phyloP scores from a whole-genome alignment of 148 eudicot species.

The Chenopodium quinoa region DNA sequence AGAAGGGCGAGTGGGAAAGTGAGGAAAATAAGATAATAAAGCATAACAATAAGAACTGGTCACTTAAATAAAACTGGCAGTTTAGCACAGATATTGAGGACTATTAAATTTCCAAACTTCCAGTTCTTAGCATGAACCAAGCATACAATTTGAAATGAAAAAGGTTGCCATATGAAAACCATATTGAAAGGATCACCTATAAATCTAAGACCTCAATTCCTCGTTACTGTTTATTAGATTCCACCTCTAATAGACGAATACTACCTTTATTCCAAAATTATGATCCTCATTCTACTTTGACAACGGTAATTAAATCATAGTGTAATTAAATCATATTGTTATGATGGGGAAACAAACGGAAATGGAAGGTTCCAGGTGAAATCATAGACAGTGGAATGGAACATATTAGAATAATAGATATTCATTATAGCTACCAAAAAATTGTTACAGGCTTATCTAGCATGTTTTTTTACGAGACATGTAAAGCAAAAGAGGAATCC shows the following conservation, averaged over 20 bases:
- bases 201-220: no score
- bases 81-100: not conserved
- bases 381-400: not conserved
- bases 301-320: not conserved
- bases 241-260: not conserved
- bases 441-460: not conserved
- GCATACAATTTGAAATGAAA: not conserved
- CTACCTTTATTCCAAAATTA: not conserved
- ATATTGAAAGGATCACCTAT: no score
- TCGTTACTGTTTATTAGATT: no score
- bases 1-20: not conserved
- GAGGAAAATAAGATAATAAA: not conserved
- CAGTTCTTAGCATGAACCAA: not conserved
- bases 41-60: not conserved
- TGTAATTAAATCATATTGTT: not conserved
- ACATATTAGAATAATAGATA: not conserved
- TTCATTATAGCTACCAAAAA: not conserved
- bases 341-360: not conserved
- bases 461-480: not conserved
- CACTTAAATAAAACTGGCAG: not conserved
- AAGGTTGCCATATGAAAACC: not conserved
- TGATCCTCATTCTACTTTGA: not conserved
- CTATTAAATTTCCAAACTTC: not conserved
- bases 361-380: not conserved
- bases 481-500: constrained; percentile 23